Percentiles rank a stretch among this genome's conserved stretches.
Evolutionary conservation across 1,139 yeast genomes (phyloP).

Genomic region (Saccharomyces hybrid): DNA sequence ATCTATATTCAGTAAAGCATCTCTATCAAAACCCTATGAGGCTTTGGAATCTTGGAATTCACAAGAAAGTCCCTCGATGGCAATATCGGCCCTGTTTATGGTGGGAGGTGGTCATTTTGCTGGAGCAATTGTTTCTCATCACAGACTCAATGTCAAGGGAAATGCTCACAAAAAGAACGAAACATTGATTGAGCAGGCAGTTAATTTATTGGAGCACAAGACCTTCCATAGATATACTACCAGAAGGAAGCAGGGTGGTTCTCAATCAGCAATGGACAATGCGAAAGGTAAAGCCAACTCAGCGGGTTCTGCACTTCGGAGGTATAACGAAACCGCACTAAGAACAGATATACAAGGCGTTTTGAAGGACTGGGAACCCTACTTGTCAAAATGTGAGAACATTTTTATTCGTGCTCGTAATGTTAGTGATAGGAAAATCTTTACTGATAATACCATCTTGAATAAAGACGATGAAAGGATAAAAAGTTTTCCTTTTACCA

Average conservation of each 20-base stretch:
- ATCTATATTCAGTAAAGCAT: slow-evolving; percentile 43
- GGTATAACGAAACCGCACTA: slow-evolving; percentile 83
- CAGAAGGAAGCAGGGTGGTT: slow-evolving; percentile 95
- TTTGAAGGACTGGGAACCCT: slow-evolving; percentile 54
- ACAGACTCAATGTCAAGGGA: slow-evolving; percentile 46
- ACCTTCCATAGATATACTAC: slow-evolving; percentile 94
- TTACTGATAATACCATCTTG: slow-evolving; percentile 53
- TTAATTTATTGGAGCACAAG: slow-evolving; percentile 62
- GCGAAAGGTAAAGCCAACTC: slow-evolving; percentile 93
- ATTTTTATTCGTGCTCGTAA: slow-evolving; percentile 87
- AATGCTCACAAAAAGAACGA: slow-evolving; percentile 34
- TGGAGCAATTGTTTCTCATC: slow-evolving; percentile 82
- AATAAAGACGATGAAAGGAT: slow-evolving; percentile 49
- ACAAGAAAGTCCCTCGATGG: slow-evolving; percentile 13
- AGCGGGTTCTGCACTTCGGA: slow-evolving; percentile 88
- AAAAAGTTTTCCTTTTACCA: slow-evolving; percentile 74
- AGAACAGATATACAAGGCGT: slow-evolving; percentile 67
- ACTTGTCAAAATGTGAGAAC: slow-evolving; percentile 51
- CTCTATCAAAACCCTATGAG: slow-evolving; percentile 35
- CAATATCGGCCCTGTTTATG: slow-evolving; percentile 71
- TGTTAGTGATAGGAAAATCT: slow-evolving; percentile 51
- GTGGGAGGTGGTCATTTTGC: slow-evolving; percentile 98
- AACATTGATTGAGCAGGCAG: slow-evolving; percentile 48
- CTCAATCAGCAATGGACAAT: slow-evolving; percentile 88
- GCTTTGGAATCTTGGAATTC: slow-evolving; percentile 25